Base-by-base conservation (phyloP, 2,329 filamentous ascomycete species). In the Fusarium abutilonis region DNA sequence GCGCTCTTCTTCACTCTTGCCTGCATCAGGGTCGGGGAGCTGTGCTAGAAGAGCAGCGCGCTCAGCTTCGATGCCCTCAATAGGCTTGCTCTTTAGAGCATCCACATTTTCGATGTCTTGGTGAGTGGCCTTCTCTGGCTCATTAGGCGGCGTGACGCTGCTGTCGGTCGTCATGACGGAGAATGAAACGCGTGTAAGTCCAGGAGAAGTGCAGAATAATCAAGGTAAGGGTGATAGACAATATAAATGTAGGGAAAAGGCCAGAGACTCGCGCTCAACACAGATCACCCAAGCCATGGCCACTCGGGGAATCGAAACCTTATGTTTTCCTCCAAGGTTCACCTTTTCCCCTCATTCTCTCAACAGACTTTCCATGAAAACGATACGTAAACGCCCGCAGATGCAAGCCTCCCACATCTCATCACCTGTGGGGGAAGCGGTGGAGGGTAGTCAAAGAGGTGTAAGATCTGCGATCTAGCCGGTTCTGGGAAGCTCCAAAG, bases 1-100 rank as follows among this genome's bases (percentile, higher is more conserved):
- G 53, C 80, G 80, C 68, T 90, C 88, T 60, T 87, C 86, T 1
- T 82, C 82, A 53, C 79, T 87, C 60, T 89, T 76, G 6, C 85
- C 83, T 17, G 80, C 86, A 70, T 91, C 88, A 9, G 73, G 73
- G 8, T 75, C 73, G 3, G 73, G 73, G 0, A 75, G 64, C 14
- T 52, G 36, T 17, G 72, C 73, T 4, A 75, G 57, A 9, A 71
- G 63, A 13, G 70, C 60, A 19, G 64, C 68, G 8, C 71, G 70
- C 50, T 75, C 73, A 41, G 66, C 55, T 32, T 73, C 66, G 28
- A 73, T 64, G 4, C 26, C 36, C 9, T 17, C 52, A 31, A 48
- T 36, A 1, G 60, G 11, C 4, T 39, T 14, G 2, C 7, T 13
- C 49, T 64, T 67, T 3, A 36, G 38, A 5, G 45, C n/a, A 8